These are phyloP conservation scores for Achaetomium macrosporum DNA, from an alignment of 2,329 filamentous ascomycete genomes.

Conservation along the genomic window DNA sequence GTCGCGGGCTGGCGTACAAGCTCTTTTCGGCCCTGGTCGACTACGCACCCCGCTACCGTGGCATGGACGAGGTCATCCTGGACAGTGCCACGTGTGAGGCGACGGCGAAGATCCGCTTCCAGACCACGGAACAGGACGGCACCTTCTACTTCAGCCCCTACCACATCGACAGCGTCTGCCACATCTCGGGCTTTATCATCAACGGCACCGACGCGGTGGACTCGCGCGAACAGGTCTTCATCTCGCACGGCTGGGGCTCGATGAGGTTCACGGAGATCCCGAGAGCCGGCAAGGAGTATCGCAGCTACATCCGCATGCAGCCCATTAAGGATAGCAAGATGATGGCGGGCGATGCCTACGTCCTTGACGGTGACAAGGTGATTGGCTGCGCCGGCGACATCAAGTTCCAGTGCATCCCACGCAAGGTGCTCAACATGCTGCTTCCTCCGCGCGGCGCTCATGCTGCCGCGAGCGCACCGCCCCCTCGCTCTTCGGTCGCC, in stretches of 20 bases:
- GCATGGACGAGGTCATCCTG: slow-evolving; percentile 55
- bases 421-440: slow-evolving; percentile 60
- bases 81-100: slow-evolving; percentile 41
- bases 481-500: slow-evolving; percentile 25
- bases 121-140: slow-evolving; percentile 43
- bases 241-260: slow-evolving; percentile 55
- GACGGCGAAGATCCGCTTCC: slow-evolving; percentile 40
- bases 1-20: slow-evolving; percentile 74
- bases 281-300: slow-evolving; percentile 42
- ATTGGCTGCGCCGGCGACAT: slow-evolving; percentile 49
- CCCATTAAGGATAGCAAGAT: slow-evolving; percentile 45
- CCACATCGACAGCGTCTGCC: slow-evolving; percentile 53
- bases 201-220: slow-evolving; percentile 52
- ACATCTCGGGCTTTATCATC: slow-evolving; percentile 54
- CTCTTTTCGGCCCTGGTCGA: slow-evolving; percentile 53
- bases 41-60: slow-evolving; percentile 48
- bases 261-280: slow-evolving; percentile 44
- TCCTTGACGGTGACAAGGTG: slow-evolving; percentile 47
- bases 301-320: slow-evolving; percentile 54
- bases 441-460: slow-evolving; percentile 52
- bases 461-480: slow-evolving; percentile 32
- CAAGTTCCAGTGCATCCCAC: slow-evolving; percentile 62
- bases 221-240: slow-evolving; percentile 48
- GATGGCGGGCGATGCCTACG: slow-evolving; percentile 48
- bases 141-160: slow-evolving; percentile 51